Percentiles rank a stretch among this genome's conserved stretches.
Conservation (phyloP, 225 moss, liverwort and hornwort genomes). For the Polytrichum commune region DNA sequence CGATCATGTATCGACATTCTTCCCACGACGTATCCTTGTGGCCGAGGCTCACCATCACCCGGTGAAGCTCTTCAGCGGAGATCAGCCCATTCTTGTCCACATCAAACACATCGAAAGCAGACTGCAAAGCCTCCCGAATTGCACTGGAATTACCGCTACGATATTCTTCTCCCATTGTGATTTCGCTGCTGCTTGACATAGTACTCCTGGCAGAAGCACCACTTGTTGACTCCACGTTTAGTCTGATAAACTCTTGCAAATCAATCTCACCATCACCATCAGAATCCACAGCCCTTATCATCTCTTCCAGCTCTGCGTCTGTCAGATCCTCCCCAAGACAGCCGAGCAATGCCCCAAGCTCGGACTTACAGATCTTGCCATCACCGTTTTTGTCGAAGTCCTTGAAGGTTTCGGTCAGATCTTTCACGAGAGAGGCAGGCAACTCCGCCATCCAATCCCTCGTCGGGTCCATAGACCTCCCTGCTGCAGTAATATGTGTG, state of each 20-base stretch:
- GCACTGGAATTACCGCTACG: not conserved
- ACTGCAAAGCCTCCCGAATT: constrained; percentile 19
- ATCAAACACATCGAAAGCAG: constrained; percentile 38
- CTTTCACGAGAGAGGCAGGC: constrained; percentile 13
- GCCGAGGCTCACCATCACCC: constrained; percentile 23
- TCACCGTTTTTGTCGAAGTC: constrained; percentile 45
- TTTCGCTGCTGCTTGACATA: too few species aligned
- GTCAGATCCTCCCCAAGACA: constrained; percentile 34
- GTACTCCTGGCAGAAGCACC: too few species aligned
- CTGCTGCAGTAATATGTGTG: too few species aligned
- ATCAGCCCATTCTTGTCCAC: constrained; percentile 32
- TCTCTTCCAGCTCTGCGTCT: constrained; percentile 37
- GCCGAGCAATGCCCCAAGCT: constrained; percentile 41
- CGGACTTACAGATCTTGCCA: constrained; percentile 44
- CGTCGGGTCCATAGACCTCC: too few species aligned
- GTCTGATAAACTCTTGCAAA: constrained; percentile 37
- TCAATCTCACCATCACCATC: constrained; percentile 55
- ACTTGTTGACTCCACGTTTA: constrained; percentile 13
- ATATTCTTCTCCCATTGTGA: not conserved
- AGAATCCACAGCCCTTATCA: constrained; percentile 43
- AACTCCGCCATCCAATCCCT: constrained; percentile 1
- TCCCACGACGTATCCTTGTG: constrained; percentile 21
- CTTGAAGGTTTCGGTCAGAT: constrained; percentile 41
- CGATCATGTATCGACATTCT: constrained; percentile 44
- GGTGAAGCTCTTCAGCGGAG: constrained; percentile 37